Evolutionary conservation across 2,329 filamentous ascomycete genomes (phyloP), one percentile per base, ranked within the genome.

Genomic region (Fusarium compactum): DNA sequence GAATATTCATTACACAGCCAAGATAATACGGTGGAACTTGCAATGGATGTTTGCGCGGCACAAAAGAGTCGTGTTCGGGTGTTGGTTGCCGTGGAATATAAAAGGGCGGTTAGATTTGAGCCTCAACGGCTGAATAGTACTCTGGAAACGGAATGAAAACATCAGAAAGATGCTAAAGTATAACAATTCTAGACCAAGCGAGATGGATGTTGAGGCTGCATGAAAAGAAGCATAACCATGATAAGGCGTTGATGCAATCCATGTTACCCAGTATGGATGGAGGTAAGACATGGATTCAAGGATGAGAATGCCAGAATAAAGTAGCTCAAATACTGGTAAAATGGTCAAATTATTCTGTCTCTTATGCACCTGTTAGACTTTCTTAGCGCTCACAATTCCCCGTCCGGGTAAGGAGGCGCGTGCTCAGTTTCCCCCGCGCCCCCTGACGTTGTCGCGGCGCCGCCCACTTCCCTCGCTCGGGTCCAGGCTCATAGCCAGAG

Each of bases 321-420:
- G 3, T n/a, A 6, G 18, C 18, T 18, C 34, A 38, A 4, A 12
- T 38, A 38, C 10, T 7, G 18, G 18, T 12, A 11, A 38, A n/a
- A n/a, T n/a, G 3, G 15, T 15, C 10, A 15, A 32, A 15, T 22
- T 16, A 32, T 48, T 25, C 52, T 29, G 20, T 32, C 32, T 20
- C 9, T 24, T 32, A 25, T 15, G 15, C n/a, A 38, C 15, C 41
- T 44, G 20, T 44, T 24, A 44, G 41, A 24, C 41, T 44, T 22
- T 24, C 15, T 44, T 44, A 44, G 41, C 41, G 41, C 20, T 16
- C 24, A 22, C 20, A 16, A 45, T 52, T 48, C 46, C 69, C 56
- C 18, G 56, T 68, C 53, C 53, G 41, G 69, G 69, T 18, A 71
- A 71, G 46, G 56, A 60, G 67, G 68, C 68, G 67, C 56, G 68